Evolutionary conservation across 2,329 filamentous ascomycete species (phyloP).

Genomic region (Alternaria sp.): DNA sequence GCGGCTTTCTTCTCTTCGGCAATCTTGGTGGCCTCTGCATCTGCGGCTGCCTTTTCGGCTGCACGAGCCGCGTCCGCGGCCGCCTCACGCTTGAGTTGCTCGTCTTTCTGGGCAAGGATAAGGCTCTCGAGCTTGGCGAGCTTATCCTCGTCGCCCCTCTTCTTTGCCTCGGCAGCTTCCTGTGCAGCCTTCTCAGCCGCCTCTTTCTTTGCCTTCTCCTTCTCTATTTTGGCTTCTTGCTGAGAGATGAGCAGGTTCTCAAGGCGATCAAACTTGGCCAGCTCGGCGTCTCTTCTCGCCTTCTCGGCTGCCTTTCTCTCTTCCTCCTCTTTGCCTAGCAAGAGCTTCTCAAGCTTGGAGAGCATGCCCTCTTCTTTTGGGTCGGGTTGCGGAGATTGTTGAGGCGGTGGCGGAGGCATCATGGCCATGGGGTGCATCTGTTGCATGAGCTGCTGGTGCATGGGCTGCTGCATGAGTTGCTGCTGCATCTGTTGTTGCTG

Average conservation of each 20-base stretch:
- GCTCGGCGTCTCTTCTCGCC: constrained; percentile 40
- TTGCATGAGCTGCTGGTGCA: constrained; percentile 12
- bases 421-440: constrained; percentile 10
- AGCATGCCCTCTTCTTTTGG: constrained; percentile 43
- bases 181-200: constrained; percentile 40
- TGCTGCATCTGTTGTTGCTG: constrained; percentile 12
- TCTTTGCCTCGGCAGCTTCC: constrained; percentile 39
- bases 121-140: constrained; percentile 47
- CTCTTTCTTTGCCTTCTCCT: constrained; percentile 45
- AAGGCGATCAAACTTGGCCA: constrained; percentile 46
- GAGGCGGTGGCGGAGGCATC: constrained; percentile 24
- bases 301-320: constrained; percentile 37
- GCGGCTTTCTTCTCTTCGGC: constrained; percentile 55
- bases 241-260: constrained; percentile 46
- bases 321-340: constrained; percentile 40
- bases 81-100: constrained; percentile 47
- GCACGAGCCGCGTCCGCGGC: constrained; percentile 39
- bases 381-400: constrained; percentile 27
- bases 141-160: constrained; percentile 46
- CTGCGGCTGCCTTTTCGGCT: constrained; percentile 56
- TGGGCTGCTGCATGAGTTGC: constrained; percentile 12
- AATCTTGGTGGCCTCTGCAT: constrained; percentile 59
- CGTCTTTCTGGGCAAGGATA: constrained; percentile 52
- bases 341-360: constrained; percentile 36
- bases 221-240: constrained; percentile 45